Evolutionary conservation across 2,329 filamentous ascomycete species (phyloP), one percentile per base, ranked within the genome.

Genomic region (Neonectria ditissima): DNA sequence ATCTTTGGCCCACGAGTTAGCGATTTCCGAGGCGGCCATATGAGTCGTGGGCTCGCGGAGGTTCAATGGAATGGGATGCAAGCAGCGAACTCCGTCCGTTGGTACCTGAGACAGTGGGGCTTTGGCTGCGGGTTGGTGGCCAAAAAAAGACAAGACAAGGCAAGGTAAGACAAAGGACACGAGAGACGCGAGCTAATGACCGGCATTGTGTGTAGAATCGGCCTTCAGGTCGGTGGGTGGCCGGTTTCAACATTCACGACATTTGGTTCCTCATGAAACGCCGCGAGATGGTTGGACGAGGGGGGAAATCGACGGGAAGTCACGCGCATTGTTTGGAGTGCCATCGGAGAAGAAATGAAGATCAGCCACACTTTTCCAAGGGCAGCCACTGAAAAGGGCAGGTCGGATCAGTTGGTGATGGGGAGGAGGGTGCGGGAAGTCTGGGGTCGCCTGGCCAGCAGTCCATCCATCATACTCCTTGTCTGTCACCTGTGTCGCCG

Each of bases 51-150:
- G 54, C 53, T 26, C 51, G 62, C 54, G 20, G 51, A 54, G 39
- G 44, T 53, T 59, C 53, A 59, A 65, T 69, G 60, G 66, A 55
- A 57, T 58, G 8, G 41, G 30, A 54, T n/a, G 34, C 34, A 41
- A 56, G 37, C 32, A 58, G 26, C 34, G 48, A 37, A 41, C 55
- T 16, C 20, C 34, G 55, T 16, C 20, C 34, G 55, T 55, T 58
- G 58, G 58, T 54, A 70, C 70, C 65, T 73, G 69, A 72, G 70
- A 73, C 70, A 69, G 69, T 70, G 70, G 70, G 52, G 47, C 44
- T 51, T 60, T 65, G 58, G 56, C 55, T 18, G 47, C 14, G 51
- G 51, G n/a, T n/a, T 54, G 37, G 37, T 32, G 30, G 47, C n/a
- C 10, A 34, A 13, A n/a, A 13, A 28, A 41, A 41, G 37, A 20